phyloP scores from a whole-genome alignment of 306 rosid genomes.

The Lagenaria siceraria region DNA sequence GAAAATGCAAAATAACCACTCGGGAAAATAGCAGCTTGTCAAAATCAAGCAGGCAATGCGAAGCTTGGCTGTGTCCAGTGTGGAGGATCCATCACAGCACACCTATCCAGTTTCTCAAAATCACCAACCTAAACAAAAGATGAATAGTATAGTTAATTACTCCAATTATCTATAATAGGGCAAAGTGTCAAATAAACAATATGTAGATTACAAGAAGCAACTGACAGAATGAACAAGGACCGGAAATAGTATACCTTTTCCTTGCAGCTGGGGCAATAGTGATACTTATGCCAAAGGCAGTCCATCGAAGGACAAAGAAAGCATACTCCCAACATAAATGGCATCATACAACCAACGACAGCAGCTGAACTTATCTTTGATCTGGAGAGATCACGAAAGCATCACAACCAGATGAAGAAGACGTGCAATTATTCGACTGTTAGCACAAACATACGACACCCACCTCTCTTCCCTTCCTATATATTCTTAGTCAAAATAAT shows the following conservation, averaged over 20 bases:
- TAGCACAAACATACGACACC: neutral
- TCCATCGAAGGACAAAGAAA: conserved; percentile 80
- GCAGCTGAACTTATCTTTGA: conserved; percentile 78
- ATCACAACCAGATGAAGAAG: neutral
- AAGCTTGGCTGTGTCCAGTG: conserved; percentile 71
- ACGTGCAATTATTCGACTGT: neutral
- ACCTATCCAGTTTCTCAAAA: conserved; percentile 65
- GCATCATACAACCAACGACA: conserved; percentile 69
- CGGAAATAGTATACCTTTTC: conserved; percentile 34
- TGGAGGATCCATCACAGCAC: conserved; percentile 79
- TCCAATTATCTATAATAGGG: neutral
- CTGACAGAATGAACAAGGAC: neutral
- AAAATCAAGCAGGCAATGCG: conserved; percentile 50
- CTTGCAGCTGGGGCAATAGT: conserved; percentile 70
- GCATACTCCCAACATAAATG: conserved; percentile 73
- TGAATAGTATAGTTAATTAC: neutral
- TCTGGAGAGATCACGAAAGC: conserved; percentile 20
- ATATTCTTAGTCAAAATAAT: neutral
- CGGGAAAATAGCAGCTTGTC: neutral
- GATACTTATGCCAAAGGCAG: conserved; percentile 93
- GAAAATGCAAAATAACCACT: neutral
- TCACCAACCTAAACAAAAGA: conserved; percentile 53
- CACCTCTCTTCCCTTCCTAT: neutral
- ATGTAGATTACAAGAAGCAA: neutral
- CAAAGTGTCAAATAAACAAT: neutral